Evolutionary conservation across 768 basidiomycete genomes (phyloP).

Genomic region (Rickenella mellea): DNA sequence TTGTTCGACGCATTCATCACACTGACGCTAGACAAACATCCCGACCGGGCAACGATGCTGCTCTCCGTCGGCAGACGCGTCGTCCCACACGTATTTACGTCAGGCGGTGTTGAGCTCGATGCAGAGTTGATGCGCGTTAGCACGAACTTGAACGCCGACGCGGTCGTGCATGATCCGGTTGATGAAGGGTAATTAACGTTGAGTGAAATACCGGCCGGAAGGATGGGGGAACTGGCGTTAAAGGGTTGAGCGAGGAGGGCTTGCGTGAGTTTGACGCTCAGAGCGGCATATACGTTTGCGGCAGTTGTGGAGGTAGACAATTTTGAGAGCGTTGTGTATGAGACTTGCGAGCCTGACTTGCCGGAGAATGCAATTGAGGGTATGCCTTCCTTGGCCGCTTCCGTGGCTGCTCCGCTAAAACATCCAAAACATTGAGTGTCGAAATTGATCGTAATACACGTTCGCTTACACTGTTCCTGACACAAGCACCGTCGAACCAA

Average conservation of each 20-base stretch:
- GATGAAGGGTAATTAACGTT: slow-evolving; percentile 43
- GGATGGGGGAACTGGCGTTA: slow-evolving; percentile 18
- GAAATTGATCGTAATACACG: background rate
- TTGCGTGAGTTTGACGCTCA: slow-evolving; percentile 30
- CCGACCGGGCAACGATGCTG: slow-evolving; percentile 12
- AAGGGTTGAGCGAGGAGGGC: slow-evolving; percentile 19
- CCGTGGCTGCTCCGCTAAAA: slow-evolving; percentile 38
- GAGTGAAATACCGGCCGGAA: slow-evolving; percentile 31
- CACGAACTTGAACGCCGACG: slow-evolving; percentile 31
- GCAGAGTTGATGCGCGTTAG: slow-evolving; percentile 29
- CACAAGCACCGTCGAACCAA: slow-evolving; percentile 21
- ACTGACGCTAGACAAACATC: slow-evolving; percentile 21
- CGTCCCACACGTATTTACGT: slow-evolving; percentile 34
- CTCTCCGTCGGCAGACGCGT: slow-evolving; percentile 22
- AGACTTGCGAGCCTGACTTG: slow-evolving; percentile 29
- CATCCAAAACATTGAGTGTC: slow-evolving; percentile 9
- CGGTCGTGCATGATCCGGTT: slow-evolving; percentile 24
- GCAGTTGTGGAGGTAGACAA: slow-evolving; percentile 24
- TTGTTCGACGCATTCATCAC: slow-evolving; percentile 21
- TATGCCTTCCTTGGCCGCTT: slow-evolving; percentile 38
- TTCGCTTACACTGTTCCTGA: slow-evolving; percentile 35
- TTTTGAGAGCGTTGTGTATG: slow-evolving; percentile 39
- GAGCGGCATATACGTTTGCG: slow-evolving; percentile 32
- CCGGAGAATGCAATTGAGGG: slow-evolving; percentile 43
- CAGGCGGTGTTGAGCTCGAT: slow-evolving; percentile 18